Conservation (phyloP, 139 green algal genomes). For the Nannochloris sp. region DNA sequence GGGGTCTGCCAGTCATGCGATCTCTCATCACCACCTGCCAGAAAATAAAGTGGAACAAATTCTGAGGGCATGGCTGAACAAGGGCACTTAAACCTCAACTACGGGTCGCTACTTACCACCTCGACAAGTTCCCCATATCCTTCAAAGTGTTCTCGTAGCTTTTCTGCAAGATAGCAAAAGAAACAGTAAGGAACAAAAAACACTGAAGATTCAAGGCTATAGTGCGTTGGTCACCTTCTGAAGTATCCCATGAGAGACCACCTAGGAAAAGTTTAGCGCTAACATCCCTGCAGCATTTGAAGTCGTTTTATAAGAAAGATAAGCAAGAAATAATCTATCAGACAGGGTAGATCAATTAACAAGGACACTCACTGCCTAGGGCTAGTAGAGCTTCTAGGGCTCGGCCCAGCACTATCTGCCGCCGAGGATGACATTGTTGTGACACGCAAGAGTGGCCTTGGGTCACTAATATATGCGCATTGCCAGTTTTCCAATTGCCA, state of each 20-base stretch:
- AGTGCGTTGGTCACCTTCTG: slow-evolving; percentile 42
- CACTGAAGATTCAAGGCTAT: background rate
- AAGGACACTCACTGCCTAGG: no score
- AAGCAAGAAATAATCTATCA: no score
- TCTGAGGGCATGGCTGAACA: background rate
- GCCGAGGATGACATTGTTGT: no score
- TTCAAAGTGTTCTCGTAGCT: slow-evolving; percentile 54
- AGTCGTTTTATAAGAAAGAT: no score
- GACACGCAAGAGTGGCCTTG: no score
- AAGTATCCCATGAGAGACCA: slow-evolving; percentile 58
- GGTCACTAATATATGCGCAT: no score
- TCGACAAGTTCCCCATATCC: slow-evolving; percentile 61
- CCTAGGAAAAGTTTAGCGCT: slow-evolving; percentile 52
- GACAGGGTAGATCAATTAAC: no score
- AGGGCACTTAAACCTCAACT: background rate
- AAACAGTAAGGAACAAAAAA: background rate
- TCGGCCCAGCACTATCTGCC: no score
- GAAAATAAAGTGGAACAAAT: background rate
- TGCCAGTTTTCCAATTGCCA: no score
- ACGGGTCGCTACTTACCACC: slow-evolving; percentile 35
- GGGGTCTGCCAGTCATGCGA: slow-evolving; percentile 46
- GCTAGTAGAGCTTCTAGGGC: no score
- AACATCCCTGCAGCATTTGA: no score
- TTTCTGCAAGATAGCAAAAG: slow-evolving; percentile 39
- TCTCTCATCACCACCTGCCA: slow-evolving; percentile 74